Base-by-base conservation (phyloP, 495 filamentous ascomycete genomes). In the Monascus purpureus region DNA sequence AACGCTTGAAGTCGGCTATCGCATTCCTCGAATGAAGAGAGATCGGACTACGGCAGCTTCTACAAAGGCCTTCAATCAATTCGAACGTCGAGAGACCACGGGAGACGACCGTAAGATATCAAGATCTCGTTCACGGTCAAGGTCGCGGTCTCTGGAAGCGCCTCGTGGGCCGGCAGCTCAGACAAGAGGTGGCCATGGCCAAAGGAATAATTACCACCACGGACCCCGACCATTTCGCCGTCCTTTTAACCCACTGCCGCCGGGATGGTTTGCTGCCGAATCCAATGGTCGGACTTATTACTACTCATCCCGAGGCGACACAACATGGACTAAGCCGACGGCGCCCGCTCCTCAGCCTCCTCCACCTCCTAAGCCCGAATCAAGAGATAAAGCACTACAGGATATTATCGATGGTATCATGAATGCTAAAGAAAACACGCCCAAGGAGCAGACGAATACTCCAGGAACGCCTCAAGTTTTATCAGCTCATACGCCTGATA, bases 1-100 rank as follows among this genome's bases (percentile, higher is more conserved):
- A 49, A 85, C 78, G 23, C 65, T 99, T 13, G 79, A 92, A 49
- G 72, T 90, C n/a, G 90, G 73, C 11, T 99, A 94, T 54, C 75
- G 92, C 25, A 99, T 99, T 47, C 88, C 90, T 16, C 77, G 90
- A 29, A 85, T 69, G 57, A 79, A 79, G 47, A 55, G 75, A 9
- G 75, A 77, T 40, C 59, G 65, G 12, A 71, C 70, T 33, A 60
- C 46, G 15, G 41, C 36, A 8, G 44, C 63, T 19, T 47, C 60
- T 4, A 43, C 55, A 15, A 59, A 55, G 25, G 47, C 60, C 11
- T 46, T 63, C 22, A 77, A 70, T 39, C 73, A 69, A 31, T 80
- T 74, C 25, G 78, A 77, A 39, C 77, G 81, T 28, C 76, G 82
- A 18, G 77, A 77, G 36, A 55, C 58, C 9, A 72, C 73, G 20